Base-by-base conservation (phyloP, 2,329 filamentous ascomycete genomes). In the Ascochyta koolunga region DNA sequence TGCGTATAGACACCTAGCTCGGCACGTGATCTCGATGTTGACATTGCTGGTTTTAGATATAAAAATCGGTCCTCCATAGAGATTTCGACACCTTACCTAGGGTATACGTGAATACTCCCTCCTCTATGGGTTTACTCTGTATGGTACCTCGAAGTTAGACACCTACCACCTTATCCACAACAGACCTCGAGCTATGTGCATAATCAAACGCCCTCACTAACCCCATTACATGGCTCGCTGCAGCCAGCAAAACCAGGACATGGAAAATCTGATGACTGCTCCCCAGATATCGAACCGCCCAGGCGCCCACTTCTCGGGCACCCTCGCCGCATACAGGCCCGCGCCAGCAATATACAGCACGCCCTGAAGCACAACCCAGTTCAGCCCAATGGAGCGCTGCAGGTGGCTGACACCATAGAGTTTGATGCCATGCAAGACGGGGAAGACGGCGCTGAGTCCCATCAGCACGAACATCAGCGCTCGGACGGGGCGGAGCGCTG, bases 181-280 rank as follows among this genome's bases (percentile, higher is more conserved):
- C 19, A 1, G 35, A 19, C 15, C 31, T 32, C 4, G 25, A 13
- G 10, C 48, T 39, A 74, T 96, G 92, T 68, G 91, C 87, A 70
- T 90, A 88, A 75, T 96, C 90, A 76, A 97, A 96, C 4, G 93
- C 93, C 74, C 86, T 89, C 25, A 90, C 72, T 77, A 98, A 82
- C 42, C 90, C 93, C 46, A 86, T 87, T 55, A 98, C 79, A 79
- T 99, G 95, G 21, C 89, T 84, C 1, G 84, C 83, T 0, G 91
- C 93, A 0, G 95, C 95, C 56, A 92, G 75, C 15, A 98, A 80
- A 24, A 99, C 93, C 60, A 95, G 83, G 33, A 96, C 79, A 78
- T 99, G 95, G 74, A 99, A 99, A 60, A 99, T 89, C 77, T 99
- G 95, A 76, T 99, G 95, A 18, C 91, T 96, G 71, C 88, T 92